phyloP scores from a whole-genome alignment of 805 yeast species.

The Ascoidea rubescens region DNA sequence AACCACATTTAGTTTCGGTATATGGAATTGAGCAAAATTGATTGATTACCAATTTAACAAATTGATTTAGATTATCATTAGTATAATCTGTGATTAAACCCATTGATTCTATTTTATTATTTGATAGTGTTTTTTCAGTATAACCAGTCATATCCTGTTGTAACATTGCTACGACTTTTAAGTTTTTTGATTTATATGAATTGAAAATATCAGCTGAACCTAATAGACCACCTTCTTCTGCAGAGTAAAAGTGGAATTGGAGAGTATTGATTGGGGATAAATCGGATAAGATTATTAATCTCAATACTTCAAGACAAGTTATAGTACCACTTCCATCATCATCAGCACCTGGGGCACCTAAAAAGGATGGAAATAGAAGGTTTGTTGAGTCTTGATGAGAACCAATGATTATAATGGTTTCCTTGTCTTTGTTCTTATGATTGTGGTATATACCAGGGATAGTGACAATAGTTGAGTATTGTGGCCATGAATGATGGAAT shows the following conservation, averaged over 20 bases:
- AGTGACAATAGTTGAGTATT: conserved; percentile 58
- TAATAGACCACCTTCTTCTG: conserved; percentile 84
- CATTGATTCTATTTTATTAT: conserved; percentile 45
- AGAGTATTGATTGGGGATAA: conserved; percentile 52
- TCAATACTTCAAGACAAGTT: conserved; percentile 61
- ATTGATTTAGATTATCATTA: conserved; percentile 37
- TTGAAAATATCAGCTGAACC: conserved; percentile 76
- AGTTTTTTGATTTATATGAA: conserved; percentile 29
- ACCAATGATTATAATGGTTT: conserved; percentile 55
- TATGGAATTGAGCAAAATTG: conserved; percentile 55
- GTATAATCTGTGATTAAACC: conserved; percentile 75
- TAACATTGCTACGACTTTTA: conserved; percentile 63
- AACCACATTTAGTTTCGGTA: conserved; percentile 72
- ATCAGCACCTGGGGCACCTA: conserved; percentile 89
- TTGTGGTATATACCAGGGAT: conserved; percentile 34
- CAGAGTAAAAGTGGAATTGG: conserved; percentile 91
- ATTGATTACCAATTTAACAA: conserved; percentile 45
- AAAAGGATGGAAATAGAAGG: conserved; percentile 48
- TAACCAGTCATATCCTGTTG: conserved; percentile 95
- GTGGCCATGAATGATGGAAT: conserved; percentile 64
- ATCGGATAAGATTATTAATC: conserved; percentile 27
- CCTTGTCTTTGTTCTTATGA: conserved; percentile 23
- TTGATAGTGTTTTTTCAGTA: conserved; percentile 34
- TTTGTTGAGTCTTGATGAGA: conserved; percentile 84
- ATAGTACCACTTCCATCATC: conserved; percentile 88